Evolutionary conservation across 192 early-diverging fungal genomes (phyloP).

Genomic region (Diversispora epigaea): DNA sequence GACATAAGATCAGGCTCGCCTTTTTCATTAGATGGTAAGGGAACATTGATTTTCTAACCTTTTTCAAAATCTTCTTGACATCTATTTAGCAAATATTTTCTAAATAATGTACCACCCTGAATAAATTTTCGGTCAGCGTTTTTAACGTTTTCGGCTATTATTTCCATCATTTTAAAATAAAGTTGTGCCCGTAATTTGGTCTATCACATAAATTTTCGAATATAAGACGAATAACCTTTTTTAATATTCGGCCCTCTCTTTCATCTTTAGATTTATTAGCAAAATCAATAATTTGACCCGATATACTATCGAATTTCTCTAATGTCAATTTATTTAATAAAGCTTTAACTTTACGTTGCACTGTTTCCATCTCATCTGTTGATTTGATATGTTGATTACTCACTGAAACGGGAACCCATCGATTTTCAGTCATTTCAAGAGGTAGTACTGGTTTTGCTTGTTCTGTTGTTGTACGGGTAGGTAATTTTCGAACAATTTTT

Average conservation of each 20-base stretch:
- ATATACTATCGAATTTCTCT: slow-evolving; percentile 90
- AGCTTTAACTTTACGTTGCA: too few relatives aligned
- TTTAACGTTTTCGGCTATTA: slow-evolving; percentile 63
- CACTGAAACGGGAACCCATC: slow-evolving; percentile 73
- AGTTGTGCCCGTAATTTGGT: slow-evolving; percentile 86
- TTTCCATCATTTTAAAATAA: slow-evolving; percentile 76
- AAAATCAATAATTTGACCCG: slow-evolving; percentile 76
- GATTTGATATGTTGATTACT: slow-evolving; percentile 37
- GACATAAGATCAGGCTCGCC: slow-evolving; percentile 75
- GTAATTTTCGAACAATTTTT: too few relatives aligned
- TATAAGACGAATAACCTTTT: slow-evolving; percentile 79
- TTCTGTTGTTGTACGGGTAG: too few relatives aligned
- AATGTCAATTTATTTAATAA: slow-evolving; percentile 96
- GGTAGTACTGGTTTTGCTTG: slow-evolving; percentile 73
- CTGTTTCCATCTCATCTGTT: slow-evolving; percentile 59
- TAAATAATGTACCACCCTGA: slow-evolving; percentile 72
- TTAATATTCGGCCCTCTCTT: slow-evolving; percentile 70
- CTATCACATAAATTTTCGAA: slow-evolving; percentile 97
- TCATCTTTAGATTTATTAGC: slow-evolving; percentile 70
- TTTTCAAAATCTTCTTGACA: slow-evolving; percentile 98
- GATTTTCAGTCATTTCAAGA: slow-evolving; percentile 77
- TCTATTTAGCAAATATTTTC: slow-evolving; percentile 85
- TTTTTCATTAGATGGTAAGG: too few relatives aligned
- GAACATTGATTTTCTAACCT: too few relatives aligned
- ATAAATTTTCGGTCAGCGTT: slow-evolving; percentile 54